Evolutionary conservation across 176 grass and related monocot genomes (phyloP), one percentile per base, ranked within the genome.

Genomic region (Triticum timopheevii): DNA sequence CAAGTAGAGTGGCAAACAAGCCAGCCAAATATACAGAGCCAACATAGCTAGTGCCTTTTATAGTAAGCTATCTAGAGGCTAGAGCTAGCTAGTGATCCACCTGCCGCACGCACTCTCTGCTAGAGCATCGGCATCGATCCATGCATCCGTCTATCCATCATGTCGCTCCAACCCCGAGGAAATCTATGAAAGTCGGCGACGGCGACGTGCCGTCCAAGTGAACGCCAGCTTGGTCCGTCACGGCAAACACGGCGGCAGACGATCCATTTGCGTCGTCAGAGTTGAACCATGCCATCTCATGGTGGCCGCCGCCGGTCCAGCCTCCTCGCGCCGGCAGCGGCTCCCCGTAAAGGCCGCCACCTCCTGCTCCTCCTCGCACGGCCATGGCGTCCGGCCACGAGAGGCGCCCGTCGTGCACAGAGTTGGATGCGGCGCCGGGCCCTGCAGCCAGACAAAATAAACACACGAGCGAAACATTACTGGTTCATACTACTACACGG

Each of bases 81-180:
- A n/a, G 39, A 78, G 39, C 52, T 63, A 67, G 56, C 66, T 63
- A 40, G 30, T 83, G 84, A 84, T 83, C 84, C 75, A 80, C 74
- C 84, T 74, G 80, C 71, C 13, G 35, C 63, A 16, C n/a, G 83
- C 75, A 28, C 27, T 33, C 73, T 79, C 36, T 52, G 45, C 13
- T 34, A 64, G 69, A 84, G 72, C 39, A 45, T 45, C 42, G 0
- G 42, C 42, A 45, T 13, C 42, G 42, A 47, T 47, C 11, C 44
- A 13, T 36, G 61, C 23, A 81, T 13, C 67, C 15, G 36, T 69
- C 6, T 45, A 52, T 77, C 61, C 40, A 38, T 95, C 93, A 93
- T 92, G 93, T 93, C 31, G 89, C 90, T 63, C 96, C 96, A 44
- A 98, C 96, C 20, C 96, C 96, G 64, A 98, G 96, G 83, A 98